Evolutionary conservation across 805 yeast species (phyloP), one percentile per base, ranked within the genome.

Genomic region (Saccharomycopsis lassenensis): DNA sequence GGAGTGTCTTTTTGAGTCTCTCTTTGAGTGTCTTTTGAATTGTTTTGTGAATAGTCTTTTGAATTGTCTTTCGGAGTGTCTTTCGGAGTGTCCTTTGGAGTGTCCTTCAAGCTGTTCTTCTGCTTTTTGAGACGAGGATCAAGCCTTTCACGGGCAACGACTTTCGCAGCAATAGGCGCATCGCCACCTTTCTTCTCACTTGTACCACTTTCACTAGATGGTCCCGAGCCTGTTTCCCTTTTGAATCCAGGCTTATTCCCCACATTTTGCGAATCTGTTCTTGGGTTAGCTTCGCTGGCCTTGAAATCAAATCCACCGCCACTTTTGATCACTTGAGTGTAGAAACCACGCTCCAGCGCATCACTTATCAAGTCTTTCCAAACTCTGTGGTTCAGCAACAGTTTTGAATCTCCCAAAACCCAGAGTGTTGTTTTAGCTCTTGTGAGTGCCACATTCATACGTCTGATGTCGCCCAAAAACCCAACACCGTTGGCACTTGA

Each of bases 401-500:
- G 74, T n/a, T 64, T 60, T 21, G 66, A 70, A 48, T 82, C 77
- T 15, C 98, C 98, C 11, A 93, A 56, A 39, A 91, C 77, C 97
- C 97, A 91, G 45, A 91, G 61, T 1, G 97, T 81, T 1, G 93
- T 69, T 47, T 79, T 73, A 0, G 97, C 96, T 62, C 99, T 81
- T 1, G 97, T 89, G 24, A 91, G 60, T 0, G 95, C 97, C 36
- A 91, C 98, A 56, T 91, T 91, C 95, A 91, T 84, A 62, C 98
- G 82, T 45, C 98, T 70, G 25, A 77, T 69, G 58, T 91, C 99
- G 31, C 80, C 77, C 54, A 91, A 67, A 58, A 91, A 91, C 12
- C 97, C 98, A 41, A 89, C 84, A 31, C 75, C 68, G 6, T 67
- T 70, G 10, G 69, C 63, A 32, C 75, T 79, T 1, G 97, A 95